Conservation (phyloP, 2,329 filamentous ascomycete species). For the Furcasterigmium sp. region DNA sequence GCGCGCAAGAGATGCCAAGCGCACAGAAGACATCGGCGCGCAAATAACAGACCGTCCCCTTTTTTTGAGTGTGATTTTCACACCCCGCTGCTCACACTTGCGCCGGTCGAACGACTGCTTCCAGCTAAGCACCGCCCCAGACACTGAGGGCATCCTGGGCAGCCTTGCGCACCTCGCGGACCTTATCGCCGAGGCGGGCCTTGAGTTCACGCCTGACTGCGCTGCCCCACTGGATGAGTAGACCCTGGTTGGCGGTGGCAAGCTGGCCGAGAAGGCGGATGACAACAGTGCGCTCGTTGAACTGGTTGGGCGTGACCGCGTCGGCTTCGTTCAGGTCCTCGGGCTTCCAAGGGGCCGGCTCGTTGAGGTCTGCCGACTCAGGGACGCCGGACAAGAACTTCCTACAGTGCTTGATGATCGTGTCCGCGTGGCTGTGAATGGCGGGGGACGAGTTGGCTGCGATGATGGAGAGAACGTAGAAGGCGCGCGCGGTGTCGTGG, state of each 20-base stretch:
- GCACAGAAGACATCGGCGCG: too few relatives aligned
- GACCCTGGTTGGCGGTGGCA: too few relatives aligned
- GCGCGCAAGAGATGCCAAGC: too few relatives aligned
- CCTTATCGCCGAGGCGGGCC: conserved; percentile 19
- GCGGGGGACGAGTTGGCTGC: conserved; percentile 38
- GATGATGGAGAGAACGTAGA: conserved; percentile 43
- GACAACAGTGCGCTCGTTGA: too few relatives aligned
- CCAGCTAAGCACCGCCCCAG: conserved; percentile 37
- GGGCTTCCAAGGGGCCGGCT: conserved; percentile 16
- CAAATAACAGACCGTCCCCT: too few relatives aligned
- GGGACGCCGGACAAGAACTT: too few relatives aligned
- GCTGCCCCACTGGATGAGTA: too few relatives aligned
- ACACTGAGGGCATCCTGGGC: conserved; percentile 34
- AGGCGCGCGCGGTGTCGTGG: conserved; percentile 40
- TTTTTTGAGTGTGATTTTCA: too few relatives aligned
- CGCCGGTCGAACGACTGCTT: too few relatives aligned
- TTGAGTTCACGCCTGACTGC: conserved; percentile 15
- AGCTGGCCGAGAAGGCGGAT: conserved; percentile 23
- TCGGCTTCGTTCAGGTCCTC: conserved; percentile 26
- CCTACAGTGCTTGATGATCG: conserved; percentile 40
- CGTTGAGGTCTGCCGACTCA: conserved; percentile 26
- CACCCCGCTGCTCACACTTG: too few relatives aligned
- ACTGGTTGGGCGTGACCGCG: conserved; percentile 25
- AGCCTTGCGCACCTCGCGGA: conserved; percentile 6
- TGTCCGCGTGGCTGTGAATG: conserved; percentile 41